A percentile compares a stretch with the other conserved stretches of the same genome.
These are phyloP conservation scores for Mucor circinelloides DNA, from an alignment of 371 early-diverging fungal species.

Conservation along the genomic window DNA sequence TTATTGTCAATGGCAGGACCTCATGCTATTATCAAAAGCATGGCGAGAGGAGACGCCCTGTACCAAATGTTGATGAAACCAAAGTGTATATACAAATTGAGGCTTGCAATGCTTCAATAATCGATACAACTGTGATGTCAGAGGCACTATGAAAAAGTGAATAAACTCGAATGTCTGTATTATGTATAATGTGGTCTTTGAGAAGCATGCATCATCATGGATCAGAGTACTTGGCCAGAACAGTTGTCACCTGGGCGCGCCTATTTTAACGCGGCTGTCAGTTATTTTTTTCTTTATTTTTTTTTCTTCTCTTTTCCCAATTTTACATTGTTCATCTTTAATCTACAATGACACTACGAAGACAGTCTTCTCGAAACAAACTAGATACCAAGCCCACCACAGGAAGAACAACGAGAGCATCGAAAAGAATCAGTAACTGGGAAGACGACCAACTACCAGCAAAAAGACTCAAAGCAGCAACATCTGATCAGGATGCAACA, in stretches of 20 bases:
- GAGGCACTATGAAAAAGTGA: not conserved
- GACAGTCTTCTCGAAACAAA: not conserved
- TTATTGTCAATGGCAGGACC: not conserved
- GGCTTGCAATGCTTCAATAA: not conserved
- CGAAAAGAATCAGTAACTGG: not conserved
- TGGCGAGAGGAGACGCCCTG: not conserved
- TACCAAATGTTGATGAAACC: not conserved
- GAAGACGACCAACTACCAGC: not conserved
- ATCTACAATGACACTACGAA: not conserved
- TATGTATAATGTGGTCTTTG: no score
- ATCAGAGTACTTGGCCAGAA: not conserved
- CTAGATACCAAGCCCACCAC: not conserved
- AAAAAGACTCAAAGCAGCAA: not conserved
- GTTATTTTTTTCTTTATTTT: not conserved
- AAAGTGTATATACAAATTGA: not conserved
- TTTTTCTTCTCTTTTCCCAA: not conserved
- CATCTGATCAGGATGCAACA: not conserved
- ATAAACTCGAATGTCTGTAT: not conserved
- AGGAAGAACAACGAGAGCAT: not conserved
- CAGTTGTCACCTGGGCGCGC: not conserved
- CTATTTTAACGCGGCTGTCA: not conserved
- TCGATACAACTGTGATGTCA: not conserved
- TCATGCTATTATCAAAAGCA: not conserved
- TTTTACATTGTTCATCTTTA: not conserved
- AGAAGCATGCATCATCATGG: no score